Evolutionary conservation across 1,139 yeast species (phyloP), one percentile per base, ranked within the genome.

Genomic region (Lodderomyces metapsilosis): DNA sequence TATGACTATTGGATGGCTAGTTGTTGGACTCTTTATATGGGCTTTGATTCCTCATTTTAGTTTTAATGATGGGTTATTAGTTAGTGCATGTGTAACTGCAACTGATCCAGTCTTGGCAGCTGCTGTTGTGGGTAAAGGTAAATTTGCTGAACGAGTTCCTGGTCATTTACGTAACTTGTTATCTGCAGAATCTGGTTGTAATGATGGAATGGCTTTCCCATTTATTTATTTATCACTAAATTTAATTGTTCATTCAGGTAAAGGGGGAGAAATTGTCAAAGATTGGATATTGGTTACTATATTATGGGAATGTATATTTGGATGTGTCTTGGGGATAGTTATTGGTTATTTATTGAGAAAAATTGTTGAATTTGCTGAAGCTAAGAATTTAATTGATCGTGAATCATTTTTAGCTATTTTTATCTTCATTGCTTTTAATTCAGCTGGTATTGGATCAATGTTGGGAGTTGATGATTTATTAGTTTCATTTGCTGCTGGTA

Each of bases 191-290:
- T 88, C 97, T 0, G 98, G 96, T 8, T 91, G 97, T 64, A 92
- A 92, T 62, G 98, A 92, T 58, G 98, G 98, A 42, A 87, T 92
- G 94, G 98, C 98, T 0, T 91, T 89, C 59, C 98, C 98, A 0
- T 92, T 92, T 58, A 88, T 89, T 34, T 89, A 74, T 54, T 66
- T 91, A 39, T 83, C 96, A 1, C 61, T 89, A 42, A 76, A 83
- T 55, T 60, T 89, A 37, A 80, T 89, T 41, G 61, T 81, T 17
- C 82, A 88, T 57, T 71, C 76, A 5, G 89, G 89, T 3, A 61
- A 87, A 39, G 74, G 82, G 1, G 74, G 78, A 2, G 82, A 79
- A 48, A 86, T 91, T 49, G 80, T 91, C 23, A 83, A 84, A 58
- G 86, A 92, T 49, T 92, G 96, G 94, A 72, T 92, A 43, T 74